Percentiles rank a stretch among this genome's conserved stretches.
phyloP scores from a whole-genome alignment of 192 early-diverging fungal species.

The Gaertneriomyces sp. region DNA sequence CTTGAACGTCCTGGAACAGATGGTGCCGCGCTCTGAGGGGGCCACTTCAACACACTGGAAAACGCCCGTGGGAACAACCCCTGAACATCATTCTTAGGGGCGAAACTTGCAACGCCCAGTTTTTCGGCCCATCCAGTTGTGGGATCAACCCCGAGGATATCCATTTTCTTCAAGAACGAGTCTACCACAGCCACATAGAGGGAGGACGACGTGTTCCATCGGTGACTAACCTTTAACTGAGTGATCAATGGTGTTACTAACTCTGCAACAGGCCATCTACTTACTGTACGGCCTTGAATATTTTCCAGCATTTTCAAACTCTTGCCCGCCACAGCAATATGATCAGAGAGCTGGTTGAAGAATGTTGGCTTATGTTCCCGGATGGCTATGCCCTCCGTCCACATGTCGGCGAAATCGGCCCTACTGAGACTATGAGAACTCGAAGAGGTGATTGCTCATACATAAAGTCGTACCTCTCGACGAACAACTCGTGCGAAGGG shows the following conservation, averaged over 20 bases:
- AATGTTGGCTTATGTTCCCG: not conserved
- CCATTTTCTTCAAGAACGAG: not conserved
- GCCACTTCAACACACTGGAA: not conserved
- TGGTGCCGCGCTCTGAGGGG: not conserved
- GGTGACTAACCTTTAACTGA: not conserved
- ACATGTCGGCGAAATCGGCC: not conserved
- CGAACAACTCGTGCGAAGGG: slow-evolving; percentile 20
- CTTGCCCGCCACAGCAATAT: slow-evolving; percentile 13
- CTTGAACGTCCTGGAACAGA: not conserved
- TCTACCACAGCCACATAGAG: not conserved
- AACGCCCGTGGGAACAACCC: not conserved
- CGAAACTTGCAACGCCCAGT: not conserved
- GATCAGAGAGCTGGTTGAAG: not conserved
- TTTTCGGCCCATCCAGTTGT: not conserved
- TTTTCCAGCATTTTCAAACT: slow-evolving; percentile 16
- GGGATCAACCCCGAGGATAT: not conserved
- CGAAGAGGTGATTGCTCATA: not conserved
- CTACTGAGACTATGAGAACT: not conserved
- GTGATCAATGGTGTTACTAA: too few species aligned
- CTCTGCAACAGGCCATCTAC: not conserved
- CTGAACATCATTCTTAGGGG: not conserved
- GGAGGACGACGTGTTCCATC: not conserved
- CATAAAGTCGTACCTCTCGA: slow-evolving; percentile 3
- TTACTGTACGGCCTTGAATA: slow-evolving; percentile 14
- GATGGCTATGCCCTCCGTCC: not conserved